These are phyloP conservation scores for Ascosphaera aggregata DNA, from an alignment of 2,329 filamentous ascomycete genomes.

Conservation along the genomic window DNA sequence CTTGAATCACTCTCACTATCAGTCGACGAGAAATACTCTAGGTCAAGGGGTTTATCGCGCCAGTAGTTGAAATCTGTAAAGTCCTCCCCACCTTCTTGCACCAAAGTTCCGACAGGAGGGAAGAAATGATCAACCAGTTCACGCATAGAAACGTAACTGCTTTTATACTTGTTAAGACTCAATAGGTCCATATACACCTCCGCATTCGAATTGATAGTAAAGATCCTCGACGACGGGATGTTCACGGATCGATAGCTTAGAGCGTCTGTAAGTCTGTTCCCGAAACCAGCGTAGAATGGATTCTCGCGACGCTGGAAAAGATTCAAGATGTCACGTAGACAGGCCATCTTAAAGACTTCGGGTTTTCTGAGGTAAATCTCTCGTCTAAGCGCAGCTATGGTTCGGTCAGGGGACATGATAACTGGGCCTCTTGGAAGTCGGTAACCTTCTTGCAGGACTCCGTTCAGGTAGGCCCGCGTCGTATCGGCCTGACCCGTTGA, in stretches of 20 bases:
- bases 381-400: conserved; percentile 73
- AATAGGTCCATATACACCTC: conserved; percentile 83
- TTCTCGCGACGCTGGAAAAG: conserved; percentile 56
- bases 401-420: conserved; percentile 84
- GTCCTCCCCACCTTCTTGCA: conserved; percentile 75
- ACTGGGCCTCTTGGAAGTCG: conserved; percentile 73
- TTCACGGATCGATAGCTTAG: conserved; percentile 91
- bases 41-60: conserved; percentile 60
- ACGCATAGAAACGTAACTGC: conserved; percentile 89
- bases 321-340: conserved; percentile 75
- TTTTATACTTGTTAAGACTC: conserved; percentile 82
- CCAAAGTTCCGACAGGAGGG: conserved; percentile 65
- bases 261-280: conserved; percentile 88
- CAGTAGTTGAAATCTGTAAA: conserved; percentile 97
- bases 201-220: conserved; percentile 95
- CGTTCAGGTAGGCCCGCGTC: conserved; percentile 71
- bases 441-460: conserved; percentile 72
- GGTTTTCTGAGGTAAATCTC: conserved; percentile 93
- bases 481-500: conserved; percentile 85
- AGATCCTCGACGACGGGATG: conserved; percentile 82
- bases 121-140: conserved; percentile 98
- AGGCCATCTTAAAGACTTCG: conserved; percentile 99
- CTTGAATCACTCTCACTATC: conserved; percentile 34
- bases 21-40: conserved; percentile 74
- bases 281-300: conserved; percentile 93